These are phyloP conservation scores for Colletotrichum somersetense DNA, from an alignment of 2,329 filamentous ascomycete genomes.

Conservation along the genomic window DNA sequence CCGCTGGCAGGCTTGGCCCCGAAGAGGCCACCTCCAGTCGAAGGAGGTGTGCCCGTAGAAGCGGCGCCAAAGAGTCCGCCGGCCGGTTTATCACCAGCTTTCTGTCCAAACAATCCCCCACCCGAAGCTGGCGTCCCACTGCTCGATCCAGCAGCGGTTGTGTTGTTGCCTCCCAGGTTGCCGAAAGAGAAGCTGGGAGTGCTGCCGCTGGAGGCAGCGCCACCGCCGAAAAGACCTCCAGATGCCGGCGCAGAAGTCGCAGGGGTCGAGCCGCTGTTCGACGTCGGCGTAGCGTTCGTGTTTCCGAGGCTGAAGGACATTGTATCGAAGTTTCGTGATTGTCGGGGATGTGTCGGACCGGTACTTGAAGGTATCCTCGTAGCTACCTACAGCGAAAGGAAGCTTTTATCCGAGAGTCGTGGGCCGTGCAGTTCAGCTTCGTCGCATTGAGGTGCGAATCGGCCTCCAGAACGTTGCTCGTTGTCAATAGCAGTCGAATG, in stretches of 20 bases:
- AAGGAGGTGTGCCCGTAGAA: conserved; percentile 44
- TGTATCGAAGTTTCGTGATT: conserved; percentile 29
- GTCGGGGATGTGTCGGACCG: conserved; percentile 25
- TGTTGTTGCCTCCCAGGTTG: conserved; percentile 41
- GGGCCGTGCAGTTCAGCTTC: conserved; percentile 13
- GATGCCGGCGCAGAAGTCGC: conserved; percentile 55
- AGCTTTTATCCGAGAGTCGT: conserved; percentile 8
- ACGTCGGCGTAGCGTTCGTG: conserved; percentile 46
- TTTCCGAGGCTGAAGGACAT: conserved; percentile 58
- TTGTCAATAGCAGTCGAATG: conserved; percentile 1
- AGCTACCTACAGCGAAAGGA: conserved; percentile 17
- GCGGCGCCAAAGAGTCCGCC: conserved; percentile 46
- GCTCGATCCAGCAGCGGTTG: conserved; percentile 44
- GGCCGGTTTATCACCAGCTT: conserved; percentile 42
- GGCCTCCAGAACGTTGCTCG: neutral
- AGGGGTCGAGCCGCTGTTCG: conserved; percentile 41
- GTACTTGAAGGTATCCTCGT: conserved; percentile 12
- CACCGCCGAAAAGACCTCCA: conserved; percentile 57
- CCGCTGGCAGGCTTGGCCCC: conserved; percentile 45
- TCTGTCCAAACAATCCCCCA: conserved; percentile 51
- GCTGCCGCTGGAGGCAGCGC: conserved; percentile 44
- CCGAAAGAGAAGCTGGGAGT: conserved; percentile 59
- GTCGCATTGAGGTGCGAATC: conserved; percentile 37
- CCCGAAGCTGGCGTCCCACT: conserved; percentile 48
- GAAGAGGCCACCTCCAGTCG: conserved; percentile 48